Evolutionary conservation across 2,329 filamentous ascomycete species (phyloP), one percentile per base, ranked within the genome.

Genomic region (Monosporascus ibericus): DNA sequence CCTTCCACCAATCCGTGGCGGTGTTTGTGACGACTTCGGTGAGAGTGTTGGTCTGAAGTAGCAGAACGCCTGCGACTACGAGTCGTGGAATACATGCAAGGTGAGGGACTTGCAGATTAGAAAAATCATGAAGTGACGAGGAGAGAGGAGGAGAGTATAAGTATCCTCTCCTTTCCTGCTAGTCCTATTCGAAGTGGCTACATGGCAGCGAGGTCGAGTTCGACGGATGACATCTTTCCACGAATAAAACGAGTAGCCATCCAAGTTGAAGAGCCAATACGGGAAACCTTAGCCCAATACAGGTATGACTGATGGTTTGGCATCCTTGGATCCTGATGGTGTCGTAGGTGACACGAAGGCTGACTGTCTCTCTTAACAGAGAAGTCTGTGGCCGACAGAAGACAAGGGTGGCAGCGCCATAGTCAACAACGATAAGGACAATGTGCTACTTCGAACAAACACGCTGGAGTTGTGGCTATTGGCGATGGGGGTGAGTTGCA

Each of bases 381-480:
- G 11, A 11, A 5, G 3, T 34, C 14, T 34, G 11, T 34, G 30
- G 14, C 5, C 30, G 30, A 57, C 39, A 48, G 50, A 52, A 24
- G 18, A 39, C 15, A n/a, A 6, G 15, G 22, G 25, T n/a, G 22
- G 30, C 42, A 30, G 25, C 42, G 4, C 24, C 42, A 15, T 14
- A 14, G n/a, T n/a, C 42, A 24, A 46, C 38, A 25, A 22, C 48
- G 44, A 30, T 53, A 51, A 50, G 51, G 52, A 78, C 68, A 62
- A 96, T 97, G 92, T 96, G 92, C 77, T 96, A 94, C 79, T 97
- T 92, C 78, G 91, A 96, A 66, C 88, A 92, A 73, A 90, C 87
- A 70, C 81, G 84, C 63, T 96, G 88, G 81, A 72, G 72, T 53
- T 97, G 92, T 75, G 88, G 88, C 66, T 92, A 90, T 79, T 96